Evolutionary conservation across 2,329 filamentous ascomycete genomes (phyloP).

Genomic region (Cercospora sp.): DNA sequence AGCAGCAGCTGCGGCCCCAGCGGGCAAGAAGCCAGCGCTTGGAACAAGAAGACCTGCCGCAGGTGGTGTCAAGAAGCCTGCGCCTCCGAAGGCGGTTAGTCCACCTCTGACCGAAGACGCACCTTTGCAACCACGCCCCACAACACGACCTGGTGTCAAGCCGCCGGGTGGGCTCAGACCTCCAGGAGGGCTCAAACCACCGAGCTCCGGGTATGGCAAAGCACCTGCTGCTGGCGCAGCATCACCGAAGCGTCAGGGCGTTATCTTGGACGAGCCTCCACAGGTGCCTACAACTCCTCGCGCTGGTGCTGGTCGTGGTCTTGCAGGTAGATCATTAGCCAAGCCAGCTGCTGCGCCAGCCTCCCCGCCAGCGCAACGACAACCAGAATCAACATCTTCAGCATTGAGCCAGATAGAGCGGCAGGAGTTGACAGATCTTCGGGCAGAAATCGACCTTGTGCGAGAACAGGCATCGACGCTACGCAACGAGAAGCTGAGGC

Average conservation of each 20-base stretch:
- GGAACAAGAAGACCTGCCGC: conserved; percentile 47
- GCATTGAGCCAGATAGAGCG: conserved; percentile 78
- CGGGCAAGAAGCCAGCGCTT: conserved; percentile 54
- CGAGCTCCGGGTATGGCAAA: conserved; percentile 40
- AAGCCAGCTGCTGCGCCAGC: conserved; percentile 59
- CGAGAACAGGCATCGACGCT: conserved; percentile 75
- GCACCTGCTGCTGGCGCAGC: conserved; percentile 33
- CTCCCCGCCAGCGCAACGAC: conserved; percentile 60
- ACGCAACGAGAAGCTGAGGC: conserved; percentile 75
- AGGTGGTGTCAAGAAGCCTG: conserved; percentile 50
- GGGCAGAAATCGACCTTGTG: conserved; percentile 77
- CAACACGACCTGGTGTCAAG: conserved; percentile 53
- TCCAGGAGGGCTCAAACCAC: conserved; percentile 37
- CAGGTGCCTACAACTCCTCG: conserved; percentile 39
- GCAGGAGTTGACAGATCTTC: conserved; percentile 88
- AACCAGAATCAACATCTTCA: conserved; percentile 49
- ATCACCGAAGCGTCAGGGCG: conserved; percentile 36
- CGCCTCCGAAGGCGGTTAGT: conserved; percentile 43
- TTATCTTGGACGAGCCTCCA: conserved; percentile 33
- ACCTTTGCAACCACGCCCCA: conserved; percentile 60
- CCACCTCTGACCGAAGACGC: conserved; percentile 49
- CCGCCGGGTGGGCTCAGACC: conserved; percentile 32
- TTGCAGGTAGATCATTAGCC: conserved; percentile 80
- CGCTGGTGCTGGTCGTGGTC: conserved; percentile 61
- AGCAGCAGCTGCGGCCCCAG: conserved; percentile 53